These are phyloP conservation scores for Petunia axillaris DNA, from an alignment of 257 asterid genomes.

Conservation along the genomic window DNA sequence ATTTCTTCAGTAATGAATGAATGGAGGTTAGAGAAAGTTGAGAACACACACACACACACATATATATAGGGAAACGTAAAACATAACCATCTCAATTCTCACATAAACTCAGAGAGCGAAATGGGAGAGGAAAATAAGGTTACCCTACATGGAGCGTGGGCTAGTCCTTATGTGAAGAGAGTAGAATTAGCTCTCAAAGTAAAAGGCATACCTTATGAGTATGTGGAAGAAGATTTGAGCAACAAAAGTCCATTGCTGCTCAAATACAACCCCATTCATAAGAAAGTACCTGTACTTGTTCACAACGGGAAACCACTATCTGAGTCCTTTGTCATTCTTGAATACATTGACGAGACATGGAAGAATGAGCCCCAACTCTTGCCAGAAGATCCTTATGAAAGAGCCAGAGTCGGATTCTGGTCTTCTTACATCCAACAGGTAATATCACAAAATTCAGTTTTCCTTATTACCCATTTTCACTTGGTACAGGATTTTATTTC, in stretches of 20 bases:
- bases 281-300: conserved; percentile 47
- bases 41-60: too few relatives aligned
- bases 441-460: not conserved
- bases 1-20: too few relatives aligned
- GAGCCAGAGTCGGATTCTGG: conserved; percentile 47
- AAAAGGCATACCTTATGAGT: conserved; percentile 49
- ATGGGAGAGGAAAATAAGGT: conserved; percentile 45
- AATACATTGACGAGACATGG: conserved; percentile 48
- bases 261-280: conserved; percentile 43
- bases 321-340: conserved; percentile 43
- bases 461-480: not conserved
- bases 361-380: conserved; percentile 34
- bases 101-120: not conserved
- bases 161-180: conserved; percentile 45
- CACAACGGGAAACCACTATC: conserved; percentile 46
- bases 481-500: too few relatives aligned
- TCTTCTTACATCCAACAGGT: conserved; percentile 43
- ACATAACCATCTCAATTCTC: not conserved
- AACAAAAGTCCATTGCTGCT: conserved; percentile 40
- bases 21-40: not conserved
- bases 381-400: conserved; percentile 42
- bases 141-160: conserved; percentile 41
- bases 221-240: conserved; percentile 45
- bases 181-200: conserved; percentile 51
- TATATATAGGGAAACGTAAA: not conserved